Evolutionary conservation across 1,139 yeast species (phyloP), one percentile per base, ranked within the genome.

Genomic region (Pneumocystis canis): DNA sequence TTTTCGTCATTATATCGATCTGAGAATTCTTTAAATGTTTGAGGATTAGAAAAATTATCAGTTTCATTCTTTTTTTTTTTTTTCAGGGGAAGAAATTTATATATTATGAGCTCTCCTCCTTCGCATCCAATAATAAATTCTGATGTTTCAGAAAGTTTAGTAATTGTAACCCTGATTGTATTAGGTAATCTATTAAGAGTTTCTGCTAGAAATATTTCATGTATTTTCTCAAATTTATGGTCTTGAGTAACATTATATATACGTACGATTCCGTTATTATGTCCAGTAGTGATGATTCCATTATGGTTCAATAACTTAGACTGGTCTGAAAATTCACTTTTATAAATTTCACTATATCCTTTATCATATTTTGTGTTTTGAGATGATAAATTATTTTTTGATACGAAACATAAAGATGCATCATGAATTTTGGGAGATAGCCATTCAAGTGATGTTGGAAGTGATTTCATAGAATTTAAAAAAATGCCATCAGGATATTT

Each of bases 401-500:
- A 25, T 9, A 47, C 20, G 25, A 20, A 47, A 47, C 31, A 47
- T 25, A 25, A 47, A 3, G 54, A 47, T 11, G 25, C 14, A 47
- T 47, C 54, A 47, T 7, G n/a, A 57, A 57, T 35, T n/a, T 18
- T 57, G 9, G 59, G 59, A 2, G 59, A 57, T 11, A 57, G 7
- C 59, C 59, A 57, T 39, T 57, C 41, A 28, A 57, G 59, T 20
- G 59, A 35, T 35, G 59, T n/a, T 35, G 59, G 59, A 35, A 39
- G 59, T 20, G 37, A 39, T 35, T 57, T 39, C 20, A 57, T 20
- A 4, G 40, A 35, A 39, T 35, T 57, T 25, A 35, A 18, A 47
- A 47, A 47, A 47, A 47, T 25, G 16, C 54, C 54, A 20, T 68
- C 70, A 1, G 71, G 77, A 18, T 80, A 76, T 33, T 80, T 69